Evolutionary conservation across 2,329 filamentous ascomycete genomes (phyloP).

Genomic region (Aureobasidium namibiae): DNA sequence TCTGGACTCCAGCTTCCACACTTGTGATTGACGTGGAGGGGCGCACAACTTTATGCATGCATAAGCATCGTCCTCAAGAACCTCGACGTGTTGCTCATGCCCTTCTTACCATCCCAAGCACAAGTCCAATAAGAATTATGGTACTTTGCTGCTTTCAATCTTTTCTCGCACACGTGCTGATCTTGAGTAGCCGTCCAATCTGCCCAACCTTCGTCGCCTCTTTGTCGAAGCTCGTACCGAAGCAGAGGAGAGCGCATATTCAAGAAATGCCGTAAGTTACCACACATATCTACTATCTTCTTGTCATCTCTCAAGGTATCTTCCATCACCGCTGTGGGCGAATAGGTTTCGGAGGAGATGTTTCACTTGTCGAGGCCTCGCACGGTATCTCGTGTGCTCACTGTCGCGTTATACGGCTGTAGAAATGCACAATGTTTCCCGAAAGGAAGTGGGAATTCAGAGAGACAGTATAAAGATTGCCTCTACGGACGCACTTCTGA

Average conservation of each 20-base stretch:
- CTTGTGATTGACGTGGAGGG: constrained; percentile 7
- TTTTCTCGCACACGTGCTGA: not conserved
- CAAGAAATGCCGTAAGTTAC: constrained; percentile 71
- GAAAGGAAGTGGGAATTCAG: no score
- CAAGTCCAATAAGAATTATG: not conserved
- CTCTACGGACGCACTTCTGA: no score
- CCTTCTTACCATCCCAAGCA: not conserved
- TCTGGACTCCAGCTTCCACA: not conserved
- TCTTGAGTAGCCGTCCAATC: constrained; percentile 52
- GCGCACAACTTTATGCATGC: not conserved
- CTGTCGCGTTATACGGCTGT: no score
- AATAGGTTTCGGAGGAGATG: no score
- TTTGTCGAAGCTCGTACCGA: constrained; percentile 93
- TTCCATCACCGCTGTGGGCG: not conserved
- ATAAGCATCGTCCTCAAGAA: not conserved
- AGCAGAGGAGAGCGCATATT: constrained; percentile 89
- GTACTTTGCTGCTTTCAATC: not conserved
- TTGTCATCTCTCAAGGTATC: not conserved
- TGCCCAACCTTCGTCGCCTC: constrained; percentile 89
- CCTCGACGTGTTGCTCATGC: not conserved
- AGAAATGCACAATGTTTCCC: not conserved
- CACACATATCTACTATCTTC: not conserved
- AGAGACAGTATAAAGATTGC: no score
- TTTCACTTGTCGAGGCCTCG: not conserved
- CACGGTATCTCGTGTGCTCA: no score